Base-by-base conservation (phyloP, 2,329 filamentous ascomycete species). In the Sarocladium brachiariae region DNA sequence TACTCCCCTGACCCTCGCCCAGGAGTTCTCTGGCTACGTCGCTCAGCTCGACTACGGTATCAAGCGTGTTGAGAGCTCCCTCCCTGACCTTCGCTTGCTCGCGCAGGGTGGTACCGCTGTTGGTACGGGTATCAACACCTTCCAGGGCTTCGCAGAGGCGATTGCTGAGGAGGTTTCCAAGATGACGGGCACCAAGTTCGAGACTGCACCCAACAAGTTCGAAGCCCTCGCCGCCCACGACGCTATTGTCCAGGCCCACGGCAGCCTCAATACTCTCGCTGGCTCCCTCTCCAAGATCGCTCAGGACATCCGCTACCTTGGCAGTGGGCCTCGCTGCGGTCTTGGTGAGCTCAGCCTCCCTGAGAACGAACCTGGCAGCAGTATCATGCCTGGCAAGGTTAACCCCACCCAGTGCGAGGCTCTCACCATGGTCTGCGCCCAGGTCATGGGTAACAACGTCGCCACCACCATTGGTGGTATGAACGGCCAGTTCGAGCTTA, bases 341-440 rank as follows among this genome's bases (percentile, higher is more conserved):
- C 85, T 97, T 19, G 92, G 91, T 58, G 93, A 99, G 76, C 81
- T 99, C 56, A 81, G 81, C 64, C 83, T 99, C 49, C 93, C 93
- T 23, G 93, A 99, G 76, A 99, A 99, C 74, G 93, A 99, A 77
- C 93, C 93, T 30, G 92, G 92, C 57, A 93, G 87, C 64, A 95
- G 88, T 61, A 97, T 99, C 77, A 99, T 99, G 93, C 93, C 93
- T 39, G 93, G 93, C 64, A 99, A 99, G 78, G 93, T 99, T 68
- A 99, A 99, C 77, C 93, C 93, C 27, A 99, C 93, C 27, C 93
- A 99, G 74, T 96, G 90, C 73, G 93, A 99, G 77, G 88, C 90
- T 55, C 75, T 99, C 69, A 97, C 93, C 61, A 99, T 99, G 93
- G 78, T 97, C 54, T 96, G 92, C 75, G 83, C 89, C 18, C 93